phyloP scores from a whole-genome alignment of 2,329 filamentous ascomycete genomes.

The Fusarium mangiferae region DNA sequence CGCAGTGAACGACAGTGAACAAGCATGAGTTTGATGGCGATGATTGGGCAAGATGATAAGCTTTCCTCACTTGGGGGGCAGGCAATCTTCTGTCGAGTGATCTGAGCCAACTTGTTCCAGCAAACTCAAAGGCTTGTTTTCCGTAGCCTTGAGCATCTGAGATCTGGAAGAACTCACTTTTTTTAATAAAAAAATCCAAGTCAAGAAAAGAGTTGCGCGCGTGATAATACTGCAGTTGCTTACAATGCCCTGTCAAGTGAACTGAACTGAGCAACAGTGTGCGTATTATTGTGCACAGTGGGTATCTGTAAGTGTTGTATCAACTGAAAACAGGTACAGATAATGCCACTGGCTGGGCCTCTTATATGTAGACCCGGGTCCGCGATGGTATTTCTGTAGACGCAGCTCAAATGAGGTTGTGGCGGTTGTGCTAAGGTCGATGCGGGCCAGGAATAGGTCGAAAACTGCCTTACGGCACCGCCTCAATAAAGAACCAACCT shows the following conservation, averaged over 20 bases:
- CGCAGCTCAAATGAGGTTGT: slow-evolving; percentile 11
- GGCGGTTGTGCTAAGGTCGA: slow-evolving; percentile 10
- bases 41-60: background rate
- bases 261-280: background rate
- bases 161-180: slow-evolving; percentile 6
- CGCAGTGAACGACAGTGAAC: background rate
- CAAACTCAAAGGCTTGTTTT: background rate
- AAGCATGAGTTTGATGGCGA: background rate
- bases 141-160: background rate
- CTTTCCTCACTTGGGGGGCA: slow-evolving; percentile 2
- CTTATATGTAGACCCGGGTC: slow-evolving; percentile 12
- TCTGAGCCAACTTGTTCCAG: background rate
- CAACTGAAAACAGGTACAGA: background rate
- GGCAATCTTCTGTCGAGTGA: background rate
- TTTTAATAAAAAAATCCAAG: background rate
- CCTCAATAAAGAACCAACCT: slow-evolving; percentile 26
- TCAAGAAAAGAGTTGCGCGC: background rate
- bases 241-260: background rate
- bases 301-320: background rate
- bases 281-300: background rate
- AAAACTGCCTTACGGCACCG: slow-evolving; percentile 44
- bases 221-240: background rate
- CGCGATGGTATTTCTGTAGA: slow-evolving; percentile 1
- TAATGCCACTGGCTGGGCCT: background rate
- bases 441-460: slow-evolving; percentile 17